Evolutionary conservation across 305 asterid genomes (phyloP).

Genomic region (Solanum hybrid): DNA sequence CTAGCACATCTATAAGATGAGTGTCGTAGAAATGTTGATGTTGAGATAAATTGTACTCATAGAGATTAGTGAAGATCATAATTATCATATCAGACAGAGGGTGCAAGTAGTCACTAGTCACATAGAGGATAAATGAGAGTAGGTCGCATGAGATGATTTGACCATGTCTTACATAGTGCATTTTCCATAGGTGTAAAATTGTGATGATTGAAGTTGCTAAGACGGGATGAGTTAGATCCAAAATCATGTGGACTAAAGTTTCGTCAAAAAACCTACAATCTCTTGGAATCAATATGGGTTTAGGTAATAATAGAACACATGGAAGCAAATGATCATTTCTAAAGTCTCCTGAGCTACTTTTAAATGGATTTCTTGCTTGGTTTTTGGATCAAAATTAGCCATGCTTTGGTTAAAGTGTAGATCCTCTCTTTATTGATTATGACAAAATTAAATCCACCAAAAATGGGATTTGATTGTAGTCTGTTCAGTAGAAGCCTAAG

Average conservation of each 20-base stretch:
- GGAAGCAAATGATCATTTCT: not conserved
- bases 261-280: not conserved
- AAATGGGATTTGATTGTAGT: no score
- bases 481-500: no score
- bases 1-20: not conserved
- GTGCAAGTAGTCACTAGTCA: not conserved
- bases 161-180: not conserved
- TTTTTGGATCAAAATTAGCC: not conserved
- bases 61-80: not conserved
- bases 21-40: not conserved
- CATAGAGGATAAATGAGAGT: not conserved
- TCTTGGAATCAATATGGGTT: not conserved
- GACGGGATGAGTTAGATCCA: not conserved
- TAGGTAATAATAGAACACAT: not conserved
- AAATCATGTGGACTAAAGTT: not conserved
- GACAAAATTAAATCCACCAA: no score
- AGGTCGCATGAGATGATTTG: not conserved
- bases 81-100: not conserved
- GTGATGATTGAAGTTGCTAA: not conserved
- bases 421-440: no score
- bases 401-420: not conserved
- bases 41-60: not conserved
- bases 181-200: not conserved
- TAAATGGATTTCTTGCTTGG: not conserved
- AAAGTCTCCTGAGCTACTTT: not conserved